These are phyloP conservation scores for Pterulicium gracile DNA, from an alignment of 1,284 basidiomycete species.

Conservation along the genomic window DNA sequence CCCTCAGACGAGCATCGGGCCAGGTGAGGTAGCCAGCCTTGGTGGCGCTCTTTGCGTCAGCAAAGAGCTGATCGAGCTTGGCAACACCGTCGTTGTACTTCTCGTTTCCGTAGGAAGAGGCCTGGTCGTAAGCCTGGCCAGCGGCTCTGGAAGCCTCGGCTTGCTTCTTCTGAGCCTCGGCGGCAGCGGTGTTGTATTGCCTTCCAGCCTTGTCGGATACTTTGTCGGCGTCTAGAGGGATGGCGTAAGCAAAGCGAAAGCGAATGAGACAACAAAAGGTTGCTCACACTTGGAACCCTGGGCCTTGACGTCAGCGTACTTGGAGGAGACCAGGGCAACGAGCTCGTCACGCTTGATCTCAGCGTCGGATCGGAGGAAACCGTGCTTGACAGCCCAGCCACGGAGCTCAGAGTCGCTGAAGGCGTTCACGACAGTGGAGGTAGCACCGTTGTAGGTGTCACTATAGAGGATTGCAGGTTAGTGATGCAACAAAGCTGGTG, in stretches of 20 bases:
- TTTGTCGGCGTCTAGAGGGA: background rate
- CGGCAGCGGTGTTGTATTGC: background rate
- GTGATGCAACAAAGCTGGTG: background rate
- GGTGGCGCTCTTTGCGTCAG: constrained; percentile 14
- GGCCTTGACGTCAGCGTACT: constrained; percentile 25
- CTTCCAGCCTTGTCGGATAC: background rate
- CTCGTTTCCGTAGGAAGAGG: constrained; percentile 9
- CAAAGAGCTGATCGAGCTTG: constrained; percentile 17
- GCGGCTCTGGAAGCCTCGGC: background rate
- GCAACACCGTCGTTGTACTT: constrained; percentile 20
- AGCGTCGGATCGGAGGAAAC: constrained; percentile 58
- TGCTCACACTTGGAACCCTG: background rate
- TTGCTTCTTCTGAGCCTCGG: background rate
- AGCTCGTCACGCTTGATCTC: constrained; percentile 67
- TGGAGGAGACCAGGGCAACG: constrained; percentile 52
- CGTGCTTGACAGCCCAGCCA: constrained; percentile 68
- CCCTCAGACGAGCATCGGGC: constrained; percentile 83
- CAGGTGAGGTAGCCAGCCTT: constrained; percentile 67
- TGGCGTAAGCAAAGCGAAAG: background rate
- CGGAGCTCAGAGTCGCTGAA: constrained; percentile 78
- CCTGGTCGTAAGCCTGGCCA: constrained; percentile 24
- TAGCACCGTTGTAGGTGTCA: constrained; percentile 37
- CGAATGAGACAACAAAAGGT: background rate
- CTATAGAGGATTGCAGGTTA: constrained; percentile 18
- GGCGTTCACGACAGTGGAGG: constrained; percentile 35